Evolutionary conservation across 2,329 filamentous ascomycete species (phyloP).

Genomic region (Trichoderma cornu-damae): DNA sequence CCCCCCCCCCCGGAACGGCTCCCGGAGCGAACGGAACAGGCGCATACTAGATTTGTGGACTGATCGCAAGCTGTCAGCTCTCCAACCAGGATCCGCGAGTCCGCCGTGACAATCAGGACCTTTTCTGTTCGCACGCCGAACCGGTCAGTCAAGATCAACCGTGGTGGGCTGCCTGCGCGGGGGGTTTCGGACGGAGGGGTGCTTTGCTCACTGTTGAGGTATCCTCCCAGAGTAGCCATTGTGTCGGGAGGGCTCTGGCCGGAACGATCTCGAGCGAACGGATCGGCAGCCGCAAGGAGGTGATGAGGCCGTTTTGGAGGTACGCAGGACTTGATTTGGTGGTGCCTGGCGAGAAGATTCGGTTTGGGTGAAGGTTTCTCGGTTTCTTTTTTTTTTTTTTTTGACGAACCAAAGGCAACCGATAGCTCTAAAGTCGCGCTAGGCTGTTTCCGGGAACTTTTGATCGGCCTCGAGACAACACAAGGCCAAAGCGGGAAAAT

Average conservation of each 20-base stretch:
- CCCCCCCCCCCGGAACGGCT: background rate
- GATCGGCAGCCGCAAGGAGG: background rate
- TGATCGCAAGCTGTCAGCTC: slow-evolving; percentile 83
- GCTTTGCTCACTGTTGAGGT: slow-evolving; percentile 40
- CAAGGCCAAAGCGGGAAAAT: too few species aligned
- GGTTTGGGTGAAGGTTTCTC: background rate
- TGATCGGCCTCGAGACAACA: background rate
- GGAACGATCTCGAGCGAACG: background rate
- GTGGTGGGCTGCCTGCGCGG: slow-evolving; percentile 1
- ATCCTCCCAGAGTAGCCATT: slow-evolving; percentile 44
- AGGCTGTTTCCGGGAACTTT: slow-evolving; percentile 15
- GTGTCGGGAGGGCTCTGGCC: slow-evolving; percentile 12
- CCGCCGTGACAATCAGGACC: slow-evolving; percentile 84
- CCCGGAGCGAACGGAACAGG: background rate
- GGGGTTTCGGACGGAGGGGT: slow-evolving; percentile 1
- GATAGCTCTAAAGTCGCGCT: slow-evolving; percentile 15
- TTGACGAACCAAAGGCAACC: background rate
- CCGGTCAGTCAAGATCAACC: slow-evolving; percentile 4
- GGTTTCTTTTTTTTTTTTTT: slow-evolving; percentile 7
- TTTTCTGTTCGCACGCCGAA: slow-evolving; percentile 59
- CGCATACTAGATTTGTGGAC: slow-evolving; percentile 72
- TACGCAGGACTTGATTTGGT: background rate
- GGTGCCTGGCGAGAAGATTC: background rate
- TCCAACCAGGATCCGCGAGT: slow-evolving; percentile 81
- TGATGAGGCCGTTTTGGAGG: background rate